Evolutionary conservation across 2,329 filamentous ascomycete species (phyloP).

Genomic region (Calonectria henricotiae): DNA sequence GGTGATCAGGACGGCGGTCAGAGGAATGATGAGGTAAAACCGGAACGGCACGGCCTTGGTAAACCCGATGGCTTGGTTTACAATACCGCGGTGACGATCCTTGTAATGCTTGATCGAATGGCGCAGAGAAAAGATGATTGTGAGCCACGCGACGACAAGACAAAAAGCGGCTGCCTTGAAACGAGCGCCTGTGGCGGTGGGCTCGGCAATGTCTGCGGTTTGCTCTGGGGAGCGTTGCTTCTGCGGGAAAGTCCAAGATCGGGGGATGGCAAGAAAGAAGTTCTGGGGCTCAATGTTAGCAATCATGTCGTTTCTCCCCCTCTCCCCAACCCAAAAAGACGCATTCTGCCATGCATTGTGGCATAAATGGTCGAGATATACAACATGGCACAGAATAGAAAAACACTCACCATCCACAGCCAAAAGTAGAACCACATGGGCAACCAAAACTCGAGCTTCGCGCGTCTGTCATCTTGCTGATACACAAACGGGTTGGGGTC

Average conservation of each 20-base stretch:
- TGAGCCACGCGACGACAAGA: slow-evolving; percentile 73
- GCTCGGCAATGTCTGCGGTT: slow-evolving; percentile 67
- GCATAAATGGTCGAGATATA: neutral
- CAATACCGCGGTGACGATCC: slow-evolving; percentile 68
- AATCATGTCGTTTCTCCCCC: neutral
- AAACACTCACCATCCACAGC: slow-evolving; percentile 72
- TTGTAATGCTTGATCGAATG: slow-evolving; percentile 82
- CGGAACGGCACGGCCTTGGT: slow-evolving; percentile 71
- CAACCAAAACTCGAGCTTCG: slow-evolving; percentile 78
- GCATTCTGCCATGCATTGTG: neutral
- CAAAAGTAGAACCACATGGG: slow-evolving; percentile 83
- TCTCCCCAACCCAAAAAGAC: no score
- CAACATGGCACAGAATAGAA: neutral
- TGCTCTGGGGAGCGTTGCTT: slow-evolving; percentile 77
- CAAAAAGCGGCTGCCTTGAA: slow-evolving; percentile 80
- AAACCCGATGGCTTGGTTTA: slow-evolving; percentile 68
- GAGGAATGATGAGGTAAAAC: slow-evolving; percentile 70
- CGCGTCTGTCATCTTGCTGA: slow-evolving; percentile 72
- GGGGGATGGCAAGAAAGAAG: slow-evolving; percentile 82
- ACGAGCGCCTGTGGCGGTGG: slow-evolving; percentile 76
- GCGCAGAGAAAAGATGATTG: slow-evolving; percentile 75
- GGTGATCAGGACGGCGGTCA: slow-evolving; percentile 70
- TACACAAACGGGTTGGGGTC: slow-evolving; percentile 80
- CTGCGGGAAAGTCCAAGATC: slow-evolving; percentile 78
- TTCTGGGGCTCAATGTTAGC: slow-evolving; percentile 62